Evolutionary conservation across 306 rosid species (phyloP), one percentile per base, ranked within the genome.

Genomic region (Begonia fuchsioides): DNA sequence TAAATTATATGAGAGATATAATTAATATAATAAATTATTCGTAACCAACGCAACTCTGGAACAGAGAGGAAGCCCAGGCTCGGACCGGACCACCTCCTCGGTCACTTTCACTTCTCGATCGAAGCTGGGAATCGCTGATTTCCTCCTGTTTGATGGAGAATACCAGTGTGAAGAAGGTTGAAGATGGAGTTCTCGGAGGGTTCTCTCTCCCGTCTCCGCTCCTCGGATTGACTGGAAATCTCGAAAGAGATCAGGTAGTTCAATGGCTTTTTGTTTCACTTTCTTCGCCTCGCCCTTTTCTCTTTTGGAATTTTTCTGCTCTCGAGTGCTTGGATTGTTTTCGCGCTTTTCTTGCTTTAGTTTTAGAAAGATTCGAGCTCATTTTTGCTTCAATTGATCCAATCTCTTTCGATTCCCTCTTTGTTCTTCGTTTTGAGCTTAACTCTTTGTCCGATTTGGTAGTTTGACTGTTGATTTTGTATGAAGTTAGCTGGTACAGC

Each of bases 151-250:
- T 39, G 32, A 81, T 86, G 95, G 87, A 78, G 59, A 65, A 52
- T 51, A 41, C 32, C 6, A 55, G 17, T 32, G 56, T 52, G 55
- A 52, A 18, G 68, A 74, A 67, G 78, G 70, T 35, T 17, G 77
- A 70, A 20, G 77, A 68, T 62, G 80, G 69, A 50, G 70, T 67
- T 57, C 70, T 90, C 51, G 71, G 75, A 32, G 76, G 73, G 11
- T 92, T 92, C 68, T 83, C 68, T 83, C 94, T 59, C 78, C 84
- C 9, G 69, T 60, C 4, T 72, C 94, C 17, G 62, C 92, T 16
- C 75, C 98, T 44, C 71, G 54, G 35, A 71, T 92, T 71, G 53
- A 49, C 32, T 92, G 98, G 98, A 92, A 85, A 63, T 78, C 87
- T 53, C 75, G 98, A 59, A 74, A 65, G 68, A 79, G 87, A 82